Base-by-base conservation (phyloP, 1,139 yeast genomes). In the Kurtzmaniella quercitrusa region DNA sequence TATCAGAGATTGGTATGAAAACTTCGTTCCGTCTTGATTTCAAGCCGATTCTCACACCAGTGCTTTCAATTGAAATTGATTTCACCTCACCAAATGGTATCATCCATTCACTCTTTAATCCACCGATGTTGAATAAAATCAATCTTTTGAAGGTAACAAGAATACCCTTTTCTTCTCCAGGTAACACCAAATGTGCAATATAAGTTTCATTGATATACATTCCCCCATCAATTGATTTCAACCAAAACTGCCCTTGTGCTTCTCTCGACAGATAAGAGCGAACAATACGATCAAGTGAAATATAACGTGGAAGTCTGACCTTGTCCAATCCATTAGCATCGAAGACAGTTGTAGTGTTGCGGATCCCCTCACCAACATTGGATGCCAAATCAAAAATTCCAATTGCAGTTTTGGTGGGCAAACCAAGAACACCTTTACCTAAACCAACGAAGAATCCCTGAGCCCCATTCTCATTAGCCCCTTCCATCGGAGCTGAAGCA, bases 341-440 rank as follows among this genome's bases (percentile, higher is more conserved):
- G 59, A 89, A 85, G 2, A 88, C 93, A 0, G 96, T 88, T 0
- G 99, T 88, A 0, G 98, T 88, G 59, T 85, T 89, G 47, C 93
- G 76, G 40, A 94, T 91, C 19, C 98, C 98, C 60, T 91, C 98
- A 65, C 96, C 84, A 22, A 93, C 83, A 63, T 88, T 91, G 39
- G 88, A 85, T 0, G 98, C 96, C 50, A 94, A 71, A 59, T 94
- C 99, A 55, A 94, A 84, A 28, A 93, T 62, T 6, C 99, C 99
- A 55, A 93, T 89, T 0, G 97, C 96, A 0, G 98, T 88, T 64
- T 94, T 94, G 0, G 98, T 89, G 0, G 98, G 98, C 33, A 94
- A 67, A 0, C 98, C 98, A 43, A 94, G 80, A 18, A 94, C 60
- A n/a, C 98, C 98, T 55, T 84, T 87, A 6, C 98, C 98, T 8